Base-by-base conservation (phyloP, 2,329 filamentous ascomycete species). In the Juglanconis sp. region DNA sequence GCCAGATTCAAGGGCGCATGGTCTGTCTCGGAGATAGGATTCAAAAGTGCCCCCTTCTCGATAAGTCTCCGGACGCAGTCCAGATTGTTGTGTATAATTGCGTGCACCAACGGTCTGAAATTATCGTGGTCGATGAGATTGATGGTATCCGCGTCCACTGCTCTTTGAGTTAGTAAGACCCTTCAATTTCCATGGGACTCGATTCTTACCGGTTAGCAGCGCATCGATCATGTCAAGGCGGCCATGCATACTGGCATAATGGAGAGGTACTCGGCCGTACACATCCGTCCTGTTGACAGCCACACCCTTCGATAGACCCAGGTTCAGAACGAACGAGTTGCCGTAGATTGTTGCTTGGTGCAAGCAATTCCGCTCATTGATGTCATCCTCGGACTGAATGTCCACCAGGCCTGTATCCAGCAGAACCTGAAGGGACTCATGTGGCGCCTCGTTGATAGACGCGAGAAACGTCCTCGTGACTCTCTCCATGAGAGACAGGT, bases 341-440 rank as follows among this genome's bases (percentile, higher is more conserved):
- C 93, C 93, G 63, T 96, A 96, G 56, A 98, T 97, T 1, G 93
- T 89, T n/a, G 95, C 91, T 75, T 98, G 95, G 68, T 99, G 95
- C 51, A 99, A 81, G 70, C 93, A 96, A 69, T 97, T 99, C 46
- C 95, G 85, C 76, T 97, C 94, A 69, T 98, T 99, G 73, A 99
- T 98, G 69, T 97, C 93, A 71, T 99, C 95, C 68, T 96, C 92
- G 0, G 92, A 95, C 69, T 92, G 87, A n/a, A 97, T 83, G 72
- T 98, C 89, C 38, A 99, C 91, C 31, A 95, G 77, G 0, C 86
- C 86, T 2, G 93, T 96, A 53, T 90, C 87, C 32, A 97, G 79
- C 32, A 99, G 82, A 5, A 91, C 79, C 61, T 86, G 84, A 24
- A 98, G 79, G 8, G 93, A 88, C 34, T 89, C 85, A 64, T 89